Conservation (phyloP, 768 basidiomycete species). For the Suillus fuscotomentosus region DNA sequence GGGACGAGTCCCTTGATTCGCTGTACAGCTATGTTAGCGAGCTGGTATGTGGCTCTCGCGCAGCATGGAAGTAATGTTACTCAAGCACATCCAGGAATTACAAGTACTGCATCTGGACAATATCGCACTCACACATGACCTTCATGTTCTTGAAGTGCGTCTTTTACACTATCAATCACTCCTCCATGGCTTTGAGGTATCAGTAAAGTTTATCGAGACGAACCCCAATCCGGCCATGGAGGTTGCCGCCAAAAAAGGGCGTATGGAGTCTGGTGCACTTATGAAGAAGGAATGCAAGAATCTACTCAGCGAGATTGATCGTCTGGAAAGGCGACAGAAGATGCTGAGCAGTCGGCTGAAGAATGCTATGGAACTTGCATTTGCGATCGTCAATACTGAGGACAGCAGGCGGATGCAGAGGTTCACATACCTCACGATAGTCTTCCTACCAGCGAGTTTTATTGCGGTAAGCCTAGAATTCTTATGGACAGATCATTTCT, state of each 20-base stretch:
- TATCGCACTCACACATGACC: constrained; percentile 39
- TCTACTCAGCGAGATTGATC: constrained; percentile 40
- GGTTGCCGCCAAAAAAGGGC: not conserved
- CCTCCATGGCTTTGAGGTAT: constrained; percentile 46
- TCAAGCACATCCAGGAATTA: not conserved
- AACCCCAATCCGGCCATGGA: constrained; percentile 46
- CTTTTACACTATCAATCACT: constrained; percentile 46
- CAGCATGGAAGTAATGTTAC: not conserved
- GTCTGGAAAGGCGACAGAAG: constrained; percentile 15
- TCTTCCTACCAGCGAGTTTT: constrained; percentile 51
- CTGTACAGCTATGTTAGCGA: constrained; percentile 45
- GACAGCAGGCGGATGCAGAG: constrained; percentile 45
- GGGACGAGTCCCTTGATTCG: constrained; percentile 50
- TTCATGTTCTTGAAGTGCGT: constrained; percentile 50
- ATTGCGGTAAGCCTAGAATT: not conserved
- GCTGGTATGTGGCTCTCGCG: constrained; percentile 35
- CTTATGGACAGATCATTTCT: too few relatives aligned
- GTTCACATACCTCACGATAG: constrained; percentile 49
- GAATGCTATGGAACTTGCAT: constrained; percentile 26
- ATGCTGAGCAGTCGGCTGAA: constrained; percentile 15
- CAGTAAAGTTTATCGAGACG: constrained; percentile 40
- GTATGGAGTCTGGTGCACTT: constrained; percentile 18
- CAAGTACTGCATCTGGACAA: not conserved
- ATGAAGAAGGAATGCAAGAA: constrained; percentile 8
- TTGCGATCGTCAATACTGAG: constrained; percentile 50